phyloP scores from a whole-genome alignment of 805 yeast species.

The Metschnikowia henanensis region DNA sequence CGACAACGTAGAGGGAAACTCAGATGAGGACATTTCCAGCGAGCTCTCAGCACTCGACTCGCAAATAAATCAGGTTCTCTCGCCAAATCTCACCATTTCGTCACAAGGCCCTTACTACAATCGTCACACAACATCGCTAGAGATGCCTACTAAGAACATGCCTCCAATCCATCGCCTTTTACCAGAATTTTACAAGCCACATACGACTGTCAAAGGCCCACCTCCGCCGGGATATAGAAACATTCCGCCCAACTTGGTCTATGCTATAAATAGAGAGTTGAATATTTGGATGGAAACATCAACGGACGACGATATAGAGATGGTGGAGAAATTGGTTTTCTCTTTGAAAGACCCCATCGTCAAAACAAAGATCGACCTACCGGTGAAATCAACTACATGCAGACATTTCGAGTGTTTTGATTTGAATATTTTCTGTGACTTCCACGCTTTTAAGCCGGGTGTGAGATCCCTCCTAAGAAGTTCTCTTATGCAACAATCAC shows the following conservation, averaged over 20 bases:
- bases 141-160: not conserved
- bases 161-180: slow-evolving; percentile 8
- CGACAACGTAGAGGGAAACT: not conserved
- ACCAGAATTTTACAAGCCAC: slow-evolving; percentile 12
- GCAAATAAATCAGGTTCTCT: slow-evolving; percentile 15
- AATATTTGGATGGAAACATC: slow-evolving; percentile 19
- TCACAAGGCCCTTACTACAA: slow-evolving; percentile 2
- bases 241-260: slow-evolving; percentile 30
- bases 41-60: slow-evolving; percentile 18
- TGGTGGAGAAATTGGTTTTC: slow-evolving; percentile 37
- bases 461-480: slow-evolving; percentile 23
- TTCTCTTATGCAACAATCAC: slow-evolving; percentile 28
- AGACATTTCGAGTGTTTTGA: slow-evolving; percentile 47
- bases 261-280: slow-evolving; percentile 30
- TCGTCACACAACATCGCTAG: not conserved
- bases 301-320: slow-evolving; percentile 29
- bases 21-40: slow-evolving; percentile 6
- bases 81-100: slow-evolving; percentile 6
- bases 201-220: slow-evolving; percentile 9
- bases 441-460: slow-evolving; percentile 35
- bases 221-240: slow-evolving; percentile 23
- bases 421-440: slow-evolving; percentile 40
- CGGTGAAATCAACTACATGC: slow-evolving; percentile 39
- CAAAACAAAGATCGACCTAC: slow-evolving; percentile 37
- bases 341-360: slow-evolving; percentile 42